phyloP scores from a whole-genome alignment of 2,329 filamentous ascomycete genomes.

The Hymenoscyphus salicellus region DNA sequence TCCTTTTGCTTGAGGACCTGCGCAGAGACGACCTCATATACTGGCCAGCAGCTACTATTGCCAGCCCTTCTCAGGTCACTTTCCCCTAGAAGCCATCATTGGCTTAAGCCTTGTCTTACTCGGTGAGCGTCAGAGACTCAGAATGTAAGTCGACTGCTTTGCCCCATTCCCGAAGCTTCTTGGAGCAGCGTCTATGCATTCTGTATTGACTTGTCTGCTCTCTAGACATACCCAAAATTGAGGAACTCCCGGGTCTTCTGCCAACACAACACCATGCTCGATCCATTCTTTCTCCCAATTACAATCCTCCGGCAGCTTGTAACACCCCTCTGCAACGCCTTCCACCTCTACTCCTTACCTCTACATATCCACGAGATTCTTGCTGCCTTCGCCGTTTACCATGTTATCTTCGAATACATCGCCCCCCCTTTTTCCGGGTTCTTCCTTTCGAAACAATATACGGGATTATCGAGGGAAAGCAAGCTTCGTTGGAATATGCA shows the following conservation, averaged over 20 bases:
- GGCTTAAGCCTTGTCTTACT: background rate
- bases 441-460: slow-evolving; percentile 59
- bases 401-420: slow-evolving; percentile 60
- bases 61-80: background rate
- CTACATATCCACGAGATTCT: slow-evolving; percentile 74
- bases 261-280: slow-evolving; percentile 54
- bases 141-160: background rate
- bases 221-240: background rate
- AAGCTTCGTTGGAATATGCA: slow-evolving; percentile 78
- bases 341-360: slow-evolving; percentile 64
- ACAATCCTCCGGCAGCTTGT: slow-evolving; percentile 48
- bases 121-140: background rate
- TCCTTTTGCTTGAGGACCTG: background rate
- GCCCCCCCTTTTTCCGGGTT: slow-evolving; percentile 62
- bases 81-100: background rate
- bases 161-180: background rate
- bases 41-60: background rate
- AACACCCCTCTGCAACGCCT: slow-evolving; percentile 59
- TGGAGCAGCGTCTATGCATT: background rate
- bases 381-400: slow-evolving; percentile 64
- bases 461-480: slow-evolving; percentile 57
- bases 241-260: background rate
- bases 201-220: background rate
- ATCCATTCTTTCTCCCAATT: slow-evolving; percentile 62
- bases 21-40: background rate